Percentiles rank a stretch among this genome's conserved stretches.
phyloP scores from a whole-genome alignment of 345 rosid genomes.

The Murraya paniculata region DNA sequence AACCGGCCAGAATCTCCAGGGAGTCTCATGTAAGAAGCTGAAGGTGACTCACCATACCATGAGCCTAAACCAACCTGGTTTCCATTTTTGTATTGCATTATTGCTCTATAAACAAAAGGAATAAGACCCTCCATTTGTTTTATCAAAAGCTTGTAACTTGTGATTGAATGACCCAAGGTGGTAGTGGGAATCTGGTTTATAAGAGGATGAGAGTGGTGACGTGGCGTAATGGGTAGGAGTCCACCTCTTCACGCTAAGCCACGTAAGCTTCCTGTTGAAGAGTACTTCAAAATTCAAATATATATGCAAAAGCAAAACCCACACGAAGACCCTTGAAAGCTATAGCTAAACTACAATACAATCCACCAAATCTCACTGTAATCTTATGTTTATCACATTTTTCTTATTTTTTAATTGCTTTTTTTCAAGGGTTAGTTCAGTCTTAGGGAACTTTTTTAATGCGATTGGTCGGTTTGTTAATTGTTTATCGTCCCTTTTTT shows the following conservation, averaged over 20 bases:
- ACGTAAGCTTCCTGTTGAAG: not conserved
- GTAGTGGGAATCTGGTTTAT: slow-evolving; percentile 21
- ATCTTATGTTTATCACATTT: not conserved
- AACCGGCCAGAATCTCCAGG: slow-evolving; percentile 86
- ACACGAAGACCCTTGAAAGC: slow-evolving; percentile 42
- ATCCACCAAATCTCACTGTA: slow-evolving; percentile 27
- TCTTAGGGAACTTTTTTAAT: slow-evolving; percentile 15
- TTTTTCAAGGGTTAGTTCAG: slow-evolving; percentile 14
- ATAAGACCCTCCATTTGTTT: slow-evolving; percentile 77
- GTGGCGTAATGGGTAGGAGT: slow-evolving; percentile 44
- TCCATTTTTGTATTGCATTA: slow-evolving; percentile 64
- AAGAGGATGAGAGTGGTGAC: slow-evolving; percentile 33
- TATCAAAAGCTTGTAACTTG: not conserved
- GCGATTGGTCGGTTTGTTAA: slow-evolving; percentile 6
- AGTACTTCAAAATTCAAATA: slow-evolving; percentile 3
- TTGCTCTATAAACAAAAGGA: slow-evolving; percentile 63
- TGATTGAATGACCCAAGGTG: slow-evolving; percentile 13
- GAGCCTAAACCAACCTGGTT: slow-evolving; percentile 34
- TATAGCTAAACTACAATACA: slow-evolving; percentile 32
- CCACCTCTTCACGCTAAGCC: slow-evolving; percentile 44
- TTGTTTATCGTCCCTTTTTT: not conserved
- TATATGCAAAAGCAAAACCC: slow-evolving; percentile 21
- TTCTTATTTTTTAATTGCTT: not conserved
- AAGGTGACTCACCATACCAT: slow-evolving; percentile 58
- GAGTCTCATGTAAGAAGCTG: slow-evolving; percentile 76